These are phyloP conservation scores for Phoma sp. DNA, from an alignment of 2,329 filamentous ascomycete species.

Conservation along the genomic window DNA sequence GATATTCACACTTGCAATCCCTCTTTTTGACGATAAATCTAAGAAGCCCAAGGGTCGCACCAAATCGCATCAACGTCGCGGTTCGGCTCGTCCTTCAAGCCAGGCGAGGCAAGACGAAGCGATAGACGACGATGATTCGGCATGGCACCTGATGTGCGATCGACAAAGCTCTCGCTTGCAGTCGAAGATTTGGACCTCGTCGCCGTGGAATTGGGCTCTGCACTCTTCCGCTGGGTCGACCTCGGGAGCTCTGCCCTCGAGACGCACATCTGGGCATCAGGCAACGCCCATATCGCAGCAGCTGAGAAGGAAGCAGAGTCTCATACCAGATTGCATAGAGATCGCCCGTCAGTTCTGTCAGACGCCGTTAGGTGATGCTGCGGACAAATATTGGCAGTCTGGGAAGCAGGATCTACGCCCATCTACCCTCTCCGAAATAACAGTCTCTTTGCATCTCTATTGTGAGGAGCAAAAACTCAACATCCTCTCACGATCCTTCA, in stretches of 20 bases:
- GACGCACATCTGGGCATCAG: slow-evolving; percentile 21
- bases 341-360: slow-evolving; percentile 44
- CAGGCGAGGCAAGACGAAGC: slow-evolving; percentile 32
- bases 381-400: slow-evolving; percentile 58
- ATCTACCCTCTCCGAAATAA: slow-evolving; percentile 69
- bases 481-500: slow-evolving; percentile 59
- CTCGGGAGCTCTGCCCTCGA: slow-evolving; percentile 32
- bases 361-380: slow-evolving; percentile 42
- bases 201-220: slow-evolving; percentile 45
- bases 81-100: slow-evolving; percentile 28
- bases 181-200: slow-evolving; percentile 39
- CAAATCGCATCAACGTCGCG: slow-evolving; percentile 31
- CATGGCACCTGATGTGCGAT: slow-evolving; percentile 44
- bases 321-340: slow-evolving; percentile 37
- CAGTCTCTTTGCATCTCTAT: slow-evolving; percentile 81
- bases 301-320: slow-evolving; percentile 34
- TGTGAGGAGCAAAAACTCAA: slow-evolving; percentile 88
- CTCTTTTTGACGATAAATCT: slow-evolving; percentile 41
- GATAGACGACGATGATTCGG: slow-evolving; percentile 33
- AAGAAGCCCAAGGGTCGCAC: slow-evolving; percentile 25
- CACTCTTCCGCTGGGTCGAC: slow-evolving; percentile 32
- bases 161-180: slow-evolving; percentile 33
- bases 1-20: slow-evolving; percentile 48
- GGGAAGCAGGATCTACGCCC: slow-evolving; percentile 47
- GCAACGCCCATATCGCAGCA: slow-evolving; percentile 31